Percentiles rank a stretch among this genome's conserved stretches.
phyloP scores from a whole-genome alignment of 192 early-diverging fungal genomes.

The Coemansia sp. region DNA sequence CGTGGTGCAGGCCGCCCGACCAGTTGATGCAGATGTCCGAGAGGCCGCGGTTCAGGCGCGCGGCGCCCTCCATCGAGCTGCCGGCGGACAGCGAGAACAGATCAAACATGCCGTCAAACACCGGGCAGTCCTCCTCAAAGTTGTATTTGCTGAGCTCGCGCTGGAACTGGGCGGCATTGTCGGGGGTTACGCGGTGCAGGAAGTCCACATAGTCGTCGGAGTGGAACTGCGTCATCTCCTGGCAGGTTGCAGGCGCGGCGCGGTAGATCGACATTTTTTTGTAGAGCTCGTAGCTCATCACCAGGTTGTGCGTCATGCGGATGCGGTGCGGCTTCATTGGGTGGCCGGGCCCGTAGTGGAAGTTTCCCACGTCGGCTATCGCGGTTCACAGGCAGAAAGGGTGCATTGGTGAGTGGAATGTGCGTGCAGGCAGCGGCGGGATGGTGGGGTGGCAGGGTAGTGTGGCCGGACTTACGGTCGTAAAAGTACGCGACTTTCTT shows the following conservation, averaged over 20 bases:
- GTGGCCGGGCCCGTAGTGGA: constrained; percentile 90
- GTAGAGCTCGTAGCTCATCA: constrained; percentile 93
- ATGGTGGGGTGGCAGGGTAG: not conserved
- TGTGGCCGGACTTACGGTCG: constrained; percentile 52
- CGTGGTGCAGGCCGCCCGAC: constrained; percentile 96
- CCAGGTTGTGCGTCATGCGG: constrained; percentile 93
- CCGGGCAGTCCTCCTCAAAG: constrained; percentile 96
- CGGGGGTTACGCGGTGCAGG: constrained; percentile 75
- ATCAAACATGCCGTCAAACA: constrained; percentile 96
- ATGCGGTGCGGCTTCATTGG: constrained; percentile 99
- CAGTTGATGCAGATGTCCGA: constrained; percentile 96
- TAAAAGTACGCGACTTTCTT: constrained; percentile 53
- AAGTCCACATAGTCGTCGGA: constrained; percentile 95
- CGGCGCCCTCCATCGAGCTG: constrained; percentile 92
- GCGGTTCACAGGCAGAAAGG: not conserved
- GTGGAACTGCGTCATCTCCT: constrained; percentile 96
- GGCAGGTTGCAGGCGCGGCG: constrained; percentile 78
- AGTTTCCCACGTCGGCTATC: constrained; percentile 68
- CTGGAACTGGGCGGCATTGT: constrained; percentile 64
- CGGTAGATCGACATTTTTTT: constrained; percentile 88
- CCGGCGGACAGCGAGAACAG: constrained; percentile 90
- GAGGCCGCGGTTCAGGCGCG: constrained; percentile 75
- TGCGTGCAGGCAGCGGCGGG: not conserved
- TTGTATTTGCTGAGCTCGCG: constrained; percentile 70
- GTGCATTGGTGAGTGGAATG: not conserved